Conservation (phyloP, 352 stramenopile genomes). For the Thraustochytrium striatum region DNA sequence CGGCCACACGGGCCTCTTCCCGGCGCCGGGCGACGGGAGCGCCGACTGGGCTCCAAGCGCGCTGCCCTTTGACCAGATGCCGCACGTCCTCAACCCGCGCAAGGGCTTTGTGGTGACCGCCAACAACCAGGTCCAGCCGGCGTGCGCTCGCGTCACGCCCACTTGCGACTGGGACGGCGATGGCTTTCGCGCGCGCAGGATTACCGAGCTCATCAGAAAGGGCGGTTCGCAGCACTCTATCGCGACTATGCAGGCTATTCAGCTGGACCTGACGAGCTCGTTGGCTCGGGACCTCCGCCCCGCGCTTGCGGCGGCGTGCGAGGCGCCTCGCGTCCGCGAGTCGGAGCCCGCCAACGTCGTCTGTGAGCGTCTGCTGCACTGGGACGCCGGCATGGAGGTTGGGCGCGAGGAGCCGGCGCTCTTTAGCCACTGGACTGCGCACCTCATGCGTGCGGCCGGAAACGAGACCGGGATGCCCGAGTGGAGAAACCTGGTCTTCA, state of each 20-base stretch:
- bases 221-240: conserved; percentile 27
- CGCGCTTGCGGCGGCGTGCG: not conserved
- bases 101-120: conserved; percentile 51
- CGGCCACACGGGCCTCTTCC: conserved; percentile 42
- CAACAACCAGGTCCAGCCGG: conserved; percentile 46
- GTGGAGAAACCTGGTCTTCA: not conserved
- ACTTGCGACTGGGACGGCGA: conserved; percentile 47
- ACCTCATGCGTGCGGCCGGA: not conserved
- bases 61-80: conserved; percentile 49
- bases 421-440: not conserved
- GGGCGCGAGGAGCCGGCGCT: not conserved
- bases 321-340: not conserved
- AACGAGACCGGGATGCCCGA: not conserved
- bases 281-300: conserved; percentile 5
- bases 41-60: conserved; percentile 33
- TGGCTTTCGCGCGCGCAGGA: conserved; percentile 49
- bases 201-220: too few relatives aligned
- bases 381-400: not conserved
- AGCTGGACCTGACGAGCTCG: conserved; percentile 39
- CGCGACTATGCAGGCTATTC: conserved; percentile 35
- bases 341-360: not conserved
- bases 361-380: not conserved
- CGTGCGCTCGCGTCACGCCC: conserved; percentile 10
- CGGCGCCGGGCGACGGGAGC: conserved; percentile 40
- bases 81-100: conserved; percentile 28